Evolutionary conservation across 2,329 filamentous ascomycete species (phyloP).

Genomic region (Ceratocystis albifundus): DNA sequence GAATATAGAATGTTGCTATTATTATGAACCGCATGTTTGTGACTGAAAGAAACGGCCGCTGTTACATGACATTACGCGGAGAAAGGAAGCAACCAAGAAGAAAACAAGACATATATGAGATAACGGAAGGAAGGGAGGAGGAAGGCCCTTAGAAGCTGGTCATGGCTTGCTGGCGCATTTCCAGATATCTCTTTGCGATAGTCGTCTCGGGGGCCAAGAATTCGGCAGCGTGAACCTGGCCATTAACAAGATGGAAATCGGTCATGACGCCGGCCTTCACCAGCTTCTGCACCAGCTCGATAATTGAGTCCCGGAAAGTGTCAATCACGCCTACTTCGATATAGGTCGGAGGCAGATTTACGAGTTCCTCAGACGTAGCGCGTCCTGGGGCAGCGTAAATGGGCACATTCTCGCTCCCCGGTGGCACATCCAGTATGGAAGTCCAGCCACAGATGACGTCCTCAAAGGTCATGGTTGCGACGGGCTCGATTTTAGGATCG

Average conservation of each 20-base stretch:
- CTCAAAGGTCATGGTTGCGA: conserved; percentile 23
- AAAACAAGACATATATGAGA: background rate
- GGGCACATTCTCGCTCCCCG: conserved; percentile 23
- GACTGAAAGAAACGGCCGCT: background rate
- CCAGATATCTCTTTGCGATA: background rate
- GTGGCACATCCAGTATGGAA: conserved; percentile 22
- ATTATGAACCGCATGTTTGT: background rate
- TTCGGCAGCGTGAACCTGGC: conserved; percentile 30
- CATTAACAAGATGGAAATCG: conserved; percentile 34
- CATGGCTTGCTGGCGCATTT: background rate
- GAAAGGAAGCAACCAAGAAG: background rate
- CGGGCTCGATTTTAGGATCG: conserved; percentile 17
- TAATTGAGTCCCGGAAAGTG: conserved; percentile 31
- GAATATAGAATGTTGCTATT: conserved; percentile 5
- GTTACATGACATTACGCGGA: background rate
- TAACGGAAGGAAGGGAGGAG: no score
- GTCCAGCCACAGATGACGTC: conserved; percentile 27
- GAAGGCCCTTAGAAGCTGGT: background rate
- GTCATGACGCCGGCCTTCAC: conserved; percentile 29
- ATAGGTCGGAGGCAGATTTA: conserved; percentile 31
- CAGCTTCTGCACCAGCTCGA: conserved; percentile 30
- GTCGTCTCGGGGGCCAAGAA: conserved; percentile 16
- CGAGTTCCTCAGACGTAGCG: conserved; percentile 24
- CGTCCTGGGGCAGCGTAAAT: conserved; percentile 26
- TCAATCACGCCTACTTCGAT: conserved; percentile 33